Percentiles rank a stretch among this genome's conserved stretches.
phyloP scores from a whole-genome alignment of 2,329 filamentous ascomycete species.

The Zymoseptoria brevis region DNA sequence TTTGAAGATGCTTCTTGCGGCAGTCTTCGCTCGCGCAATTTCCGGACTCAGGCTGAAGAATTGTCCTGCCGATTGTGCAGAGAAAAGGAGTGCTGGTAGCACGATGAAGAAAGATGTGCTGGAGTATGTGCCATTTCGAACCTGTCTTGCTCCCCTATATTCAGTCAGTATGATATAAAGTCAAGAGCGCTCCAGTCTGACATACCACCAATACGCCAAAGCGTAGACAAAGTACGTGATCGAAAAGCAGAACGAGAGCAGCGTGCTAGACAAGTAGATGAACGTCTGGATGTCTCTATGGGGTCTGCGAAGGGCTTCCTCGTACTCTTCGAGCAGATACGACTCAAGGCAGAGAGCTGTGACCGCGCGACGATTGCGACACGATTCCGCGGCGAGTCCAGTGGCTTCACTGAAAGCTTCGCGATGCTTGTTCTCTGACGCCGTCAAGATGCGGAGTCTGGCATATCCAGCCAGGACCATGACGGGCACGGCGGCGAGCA shows the following conservation, averaged over 20 bases:
- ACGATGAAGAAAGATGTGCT: slow-evolving; percentile 40
- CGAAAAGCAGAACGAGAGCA: slow-evolving; percentile 39
- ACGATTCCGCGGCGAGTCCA: slow-evolving; percentile 58
- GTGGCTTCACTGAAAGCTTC: slow-evolving; percentile 57
- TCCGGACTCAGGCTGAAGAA: slow-evolving; percentile 41
- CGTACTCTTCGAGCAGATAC: slow-evolving; percentile 33
- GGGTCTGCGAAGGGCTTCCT: slow-evolving; percentile 31
- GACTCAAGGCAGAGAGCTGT: slow-evolving; percentile 37
- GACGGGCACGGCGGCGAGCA: slow-evolving; percentile 42
- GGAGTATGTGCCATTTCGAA: slow-evolving; percentile 36
- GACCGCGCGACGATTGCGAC: slow-evolving; percentile 57
- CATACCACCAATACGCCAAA: slow-evolving; percentile 42
- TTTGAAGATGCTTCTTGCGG: slow-evolving; percentile 38
- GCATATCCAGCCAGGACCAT: slow-evolving; percentile 41
- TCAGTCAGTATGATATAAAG: neutral
- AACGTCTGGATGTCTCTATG: slow-evolving; percentile 35
- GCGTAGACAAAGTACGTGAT: slow-evolving; percentile 43
- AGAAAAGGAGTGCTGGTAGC: slow-evolving; percentile 39
- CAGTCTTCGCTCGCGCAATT: slow-evolving; percentile 37
- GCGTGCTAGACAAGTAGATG: slow-evolving; percentile 33
- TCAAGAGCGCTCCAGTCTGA: neutral
- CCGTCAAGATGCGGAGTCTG: slow-evolving; percentile 42
- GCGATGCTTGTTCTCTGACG: slow-evolving; percentile 56
- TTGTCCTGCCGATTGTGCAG: slow-evolving; percentile 40
- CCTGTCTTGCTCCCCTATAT: slow-evolving; percentile 34